phyloP scores from a whole-genome alignment of 805 yeast species.

The Brettanomyces anomalus region DNA sequence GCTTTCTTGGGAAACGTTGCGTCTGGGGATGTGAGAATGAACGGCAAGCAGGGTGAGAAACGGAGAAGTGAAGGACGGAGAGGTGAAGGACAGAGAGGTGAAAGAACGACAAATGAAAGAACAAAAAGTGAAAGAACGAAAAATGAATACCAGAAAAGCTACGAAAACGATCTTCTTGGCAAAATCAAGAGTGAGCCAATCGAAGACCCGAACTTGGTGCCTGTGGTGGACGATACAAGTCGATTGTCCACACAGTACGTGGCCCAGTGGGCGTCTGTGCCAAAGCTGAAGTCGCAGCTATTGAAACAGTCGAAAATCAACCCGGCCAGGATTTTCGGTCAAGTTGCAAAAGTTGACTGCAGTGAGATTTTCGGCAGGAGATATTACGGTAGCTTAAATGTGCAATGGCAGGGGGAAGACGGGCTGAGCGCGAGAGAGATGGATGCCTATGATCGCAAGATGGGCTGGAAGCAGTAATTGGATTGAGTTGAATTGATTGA shows the following conservation, averaged over 20 bases:
- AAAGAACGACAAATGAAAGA: no score
- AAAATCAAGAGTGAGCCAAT: constrained; percentile 1
- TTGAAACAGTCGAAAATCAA: constrained; percentile 14
- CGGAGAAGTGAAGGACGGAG: no score
- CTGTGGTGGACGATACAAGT: neutral
- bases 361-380: constrained; percentile 16
- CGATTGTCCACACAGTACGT: constrained; percentile 1
- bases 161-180: neutral
- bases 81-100: neutral
- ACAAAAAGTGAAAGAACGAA: neutral
- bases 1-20: no score
- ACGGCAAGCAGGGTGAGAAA: neutral
- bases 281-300: constrained; percentile 11
- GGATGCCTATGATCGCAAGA: constrained; percentile 19
- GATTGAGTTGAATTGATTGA: no score
- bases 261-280: constrained; percentile 19
- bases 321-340: constrained; percentile 21
- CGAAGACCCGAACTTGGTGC: neutral
- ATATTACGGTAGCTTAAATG: constrained; percentile 16
- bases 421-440: constrained; percentile 15
- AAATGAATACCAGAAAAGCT: neutral
- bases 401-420: constrained; percentile 19
- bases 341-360: constrained; percentile 12
- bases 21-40: neutral
- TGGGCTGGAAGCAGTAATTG: constrained; percentile 17